These are phyloP conservation scores for Lablab purpureus DNA, from an alignment of 306 rosid genomes.

Conservation along the genomic window DNA sequence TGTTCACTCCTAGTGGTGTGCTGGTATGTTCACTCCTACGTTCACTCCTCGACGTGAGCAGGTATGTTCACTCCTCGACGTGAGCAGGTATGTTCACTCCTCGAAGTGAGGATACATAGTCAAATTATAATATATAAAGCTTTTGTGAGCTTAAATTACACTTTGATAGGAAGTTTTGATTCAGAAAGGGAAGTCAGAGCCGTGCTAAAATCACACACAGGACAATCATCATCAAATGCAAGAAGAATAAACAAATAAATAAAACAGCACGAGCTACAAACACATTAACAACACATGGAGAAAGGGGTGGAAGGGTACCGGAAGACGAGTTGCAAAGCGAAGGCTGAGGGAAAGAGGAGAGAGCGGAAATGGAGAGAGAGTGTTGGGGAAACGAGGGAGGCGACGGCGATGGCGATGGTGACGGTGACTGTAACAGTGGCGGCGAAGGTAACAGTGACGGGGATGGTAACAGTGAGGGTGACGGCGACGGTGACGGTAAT, in stretches of 20 bases:
- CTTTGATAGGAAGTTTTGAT: no score
- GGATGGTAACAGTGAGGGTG: not conserved
- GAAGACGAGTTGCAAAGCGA: not conserved
- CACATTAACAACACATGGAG: not conserved
- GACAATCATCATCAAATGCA: not conserved
- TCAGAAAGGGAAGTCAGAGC: not conserved
- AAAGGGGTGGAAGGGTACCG: slow-evolving; percentile 8
- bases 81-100: no score
- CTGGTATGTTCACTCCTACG: no score
- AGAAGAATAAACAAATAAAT: no score
- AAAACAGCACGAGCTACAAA: not conserved
- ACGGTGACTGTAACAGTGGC: not conserved
- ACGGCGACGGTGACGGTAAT: not conserved
- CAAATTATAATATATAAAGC: no score
- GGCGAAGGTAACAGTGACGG: slow-evolving; percentile 36
- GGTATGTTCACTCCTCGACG: no score
- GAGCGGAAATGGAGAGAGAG: not conserved
- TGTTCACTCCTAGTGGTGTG: no score
- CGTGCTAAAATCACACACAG: not conserved
- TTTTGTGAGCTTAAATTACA: no score
- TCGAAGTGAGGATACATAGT: no score
- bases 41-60: no score
- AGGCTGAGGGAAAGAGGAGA: slow-evolving; percentile 44
- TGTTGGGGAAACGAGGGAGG: slow-evolving; percentile 1
- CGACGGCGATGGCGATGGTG: not conserved